Percentiles rank a stretch among this genome's conserved stretches.
These are phyloP conservation scores for Papiliotrema nemorosa DNA, from an alignment of 1,284 basidiomycete genomes.

Conservation along the genomic window DNA sequence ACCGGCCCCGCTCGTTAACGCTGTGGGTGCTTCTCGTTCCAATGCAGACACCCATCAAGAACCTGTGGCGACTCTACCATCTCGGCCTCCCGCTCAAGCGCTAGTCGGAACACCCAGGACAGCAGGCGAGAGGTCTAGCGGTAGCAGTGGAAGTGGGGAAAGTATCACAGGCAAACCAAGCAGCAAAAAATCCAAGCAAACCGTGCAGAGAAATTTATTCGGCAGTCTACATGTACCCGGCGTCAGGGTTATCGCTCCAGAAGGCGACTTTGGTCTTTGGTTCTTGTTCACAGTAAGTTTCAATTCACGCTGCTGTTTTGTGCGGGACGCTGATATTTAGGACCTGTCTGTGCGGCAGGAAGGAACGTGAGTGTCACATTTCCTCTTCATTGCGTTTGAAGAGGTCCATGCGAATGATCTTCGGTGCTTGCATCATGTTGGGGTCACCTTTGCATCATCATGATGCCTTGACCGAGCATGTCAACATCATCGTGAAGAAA, in stretches of 20 bases:
- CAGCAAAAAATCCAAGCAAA: not conserved
- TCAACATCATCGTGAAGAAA: too few relatives aligned
- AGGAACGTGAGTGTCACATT: slow-evolving; percentile 26
- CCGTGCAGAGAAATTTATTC: slow-evolving; percentile 27
- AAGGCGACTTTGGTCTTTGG: slow-evolving; percentile 39
- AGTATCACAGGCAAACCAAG: not conserved
- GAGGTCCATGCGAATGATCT: not conserved
- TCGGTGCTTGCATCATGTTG: too few relatives aligned
- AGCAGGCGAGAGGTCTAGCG: slow-evolving; percentile 5
- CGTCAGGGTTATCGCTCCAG: slow-evolving; percentile 30
- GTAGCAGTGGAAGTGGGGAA: slow-evolving; percentile 3
- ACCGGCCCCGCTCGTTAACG: too few relatives aligned
- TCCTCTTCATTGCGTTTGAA: not conserved
- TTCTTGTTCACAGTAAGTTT: slow-evolving; percentile 43
- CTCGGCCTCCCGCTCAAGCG: not conserved
- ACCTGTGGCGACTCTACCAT: not conserved
- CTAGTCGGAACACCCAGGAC: not conserved
- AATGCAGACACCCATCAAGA: not conserved
- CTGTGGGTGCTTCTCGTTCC: not conserved
- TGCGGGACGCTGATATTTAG: slow-evolving; percentile 10
- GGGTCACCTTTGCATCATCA: too few relatives aligned
- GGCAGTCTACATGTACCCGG: slow-evolving; percentile 39
- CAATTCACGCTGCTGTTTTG: not conserved
- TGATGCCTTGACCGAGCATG: too few relatives aligned
- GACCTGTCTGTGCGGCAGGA: slow-evolving; percentile 41